These are phyloP conservation scores for Bryum argenteum DNA, from an alignment of 225 moss, liverwort and hornwort genomes.

Conservation along the genomic window DNA sequence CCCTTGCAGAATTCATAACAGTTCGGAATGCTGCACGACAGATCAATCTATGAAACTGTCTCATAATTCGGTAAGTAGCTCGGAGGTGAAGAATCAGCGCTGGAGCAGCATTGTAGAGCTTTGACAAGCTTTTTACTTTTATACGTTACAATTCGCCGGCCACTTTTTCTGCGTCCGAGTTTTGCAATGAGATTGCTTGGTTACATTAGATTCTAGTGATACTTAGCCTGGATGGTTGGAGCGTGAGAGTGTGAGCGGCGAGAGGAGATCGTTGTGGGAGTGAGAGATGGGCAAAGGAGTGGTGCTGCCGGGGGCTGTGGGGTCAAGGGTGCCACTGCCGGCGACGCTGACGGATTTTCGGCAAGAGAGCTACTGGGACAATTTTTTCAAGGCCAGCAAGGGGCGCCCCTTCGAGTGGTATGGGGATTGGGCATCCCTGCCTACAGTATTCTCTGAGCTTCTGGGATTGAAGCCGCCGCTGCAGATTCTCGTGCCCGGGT, in stretches of 20 bases:
- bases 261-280: not conserved
- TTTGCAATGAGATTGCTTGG: conserved; percentile 1
- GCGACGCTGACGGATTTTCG: conserved; percentile 47
- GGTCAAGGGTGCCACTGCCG: conserved; percentile 49
- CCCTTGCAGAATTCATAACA: not conserved
- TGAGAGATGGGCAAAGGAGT: conserved; percentile 39
- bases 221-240: not conserved
- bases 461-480: conserved; percentile 47
- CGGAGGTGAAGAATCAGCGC: not conserved
- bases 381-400: conserved; percentile 57
- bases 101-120: too few relatives aligned
- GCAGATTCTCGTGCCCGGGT: conserved; percentile 61
- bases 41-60: not conserved
- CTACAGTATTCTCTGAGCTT: conserved; percentile 33
- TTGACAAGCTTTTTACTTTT: not conserved
- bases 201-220: not conserved
- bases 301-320: conserved; percentile 5
- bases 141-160: not conserved
- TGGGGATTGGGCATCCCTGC: conserved; percentile 46
- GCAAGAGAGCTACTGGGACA: conserved; percentile 58
- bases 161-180: not conserved
- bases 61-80: not conserved
- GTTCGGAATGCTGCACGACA: not conserved
- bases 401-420: conserved; percentile 70
- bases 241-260: conserved; percentile 5